A percentile compares a stretch with the other conserved stretches of the same genome.
Evolutionary conservation across 148 eudicot species (phyloP).

Genomic region (Oxyria digyna): DNA sequence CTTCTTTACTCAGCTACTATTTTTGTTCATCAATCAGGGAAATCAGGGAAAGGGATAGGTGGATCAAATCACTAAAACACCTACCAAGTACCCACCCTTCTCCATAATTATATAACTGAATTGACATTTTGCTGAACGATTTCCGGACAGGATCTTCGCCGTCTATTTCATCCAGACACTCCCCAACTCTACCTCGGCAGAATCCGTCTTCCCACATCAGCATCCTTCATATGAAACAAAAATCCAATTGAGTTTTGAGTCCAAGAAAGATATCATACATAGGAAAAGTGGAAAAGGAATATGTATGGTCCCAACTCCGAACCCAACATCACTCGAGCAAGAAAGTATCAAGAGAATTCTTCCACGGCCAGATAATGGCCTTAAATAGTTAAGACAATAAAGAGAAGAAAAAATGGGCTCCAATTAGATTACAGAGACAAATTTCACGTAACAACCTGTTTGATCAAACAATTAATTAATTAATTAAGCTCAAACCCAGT

Average conservation of each 20-base stretch:
- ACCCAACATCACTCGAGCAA: neutral
- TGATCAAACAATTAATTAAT: neutral
- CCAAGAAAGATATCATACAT: neutral
- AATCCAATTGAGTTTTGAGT: neutral
- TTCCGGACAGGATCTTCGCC: slow-evolving; percentile 83
- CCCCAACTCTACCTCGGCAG: slow-evolving; percentile 78
- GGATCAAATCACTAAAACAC: slow-evolving; percentile 24
- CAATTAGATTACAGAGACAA: neutral
- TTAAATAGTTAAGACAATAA: neutral
- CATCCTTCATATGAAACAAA: slow-evolving; percentile 49
- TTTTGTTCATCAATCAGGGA: neutral
- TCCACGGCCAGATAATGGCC: slow-evolving; percentile 11
- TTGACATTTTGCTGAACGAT: slow-evolving; percentile 99
- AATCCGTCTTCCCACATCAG: slow-evolving; percentile 99
- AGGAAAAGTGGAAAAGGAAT: neutral
- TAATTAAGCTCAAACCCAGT: neutral
- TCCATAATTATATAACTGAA: slow-evolving; percentile 97
- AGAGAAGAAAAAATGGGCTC: neutral
- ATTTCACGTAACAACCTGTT: neutral
- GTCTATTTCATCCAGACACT: slow-evolving; percentile 67
- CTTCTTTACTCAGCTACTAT: neutral
- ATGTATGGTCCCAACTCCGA: neutral
- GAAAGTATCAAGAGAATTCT: slow-evolving; percentile 1
- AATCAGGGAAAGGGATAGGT: neutral
- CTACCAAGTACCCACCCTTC: slow-evolving; percentile 99